Base-by-base conservation (phyloP, 805 yeast species). In the Lipomyces mesembrius region DNA sequence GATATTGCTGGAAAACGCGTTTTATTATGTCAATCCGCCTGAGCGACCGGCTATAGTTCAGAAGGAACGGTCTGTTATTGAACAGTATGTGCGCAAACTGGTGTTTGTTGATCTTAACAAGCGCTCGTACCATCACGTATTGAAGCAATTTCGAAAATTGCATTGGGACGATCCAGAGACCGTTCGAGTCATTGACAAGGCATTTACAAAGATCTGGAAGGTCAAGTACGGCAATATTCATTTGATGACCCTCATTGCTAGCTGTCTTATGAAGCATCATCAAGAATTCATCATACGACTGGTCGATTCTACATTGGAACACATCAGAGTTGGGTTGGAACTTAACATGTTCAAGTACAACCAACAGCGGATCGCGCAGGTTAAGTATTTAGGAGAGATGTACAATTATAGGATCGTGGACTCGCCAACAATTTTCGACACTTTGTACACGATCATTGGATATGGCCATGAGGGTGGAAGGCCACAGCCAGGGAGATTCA, bases 291-390 rank as follows among this genome's bases (percentile, higher is more conserved):
- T 79, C 12, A 76, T 83, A 2, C 73, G 74, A 29, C 83, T 86
- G 1, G 77, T 91, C 60, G 97, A 93, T 75, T 79, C 83, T 17
- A 62, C 88, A 1, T 70, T 89, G 17, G 97, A 92, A 73, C 80
- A 82, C n/a, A 81, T 90, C 17, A 80, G 83, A 9, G 73, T 86
- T 32, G 95, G 92, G 0, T 77, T 92, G 66, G 97, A 92, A 73
- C 71, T 80, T 4, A 85, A 87, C 68, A 85, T 86, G 71, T 88
- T 84, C 73, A 80, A 85, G 63, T 76, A 78, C 60, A 88, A 88
- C 72, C 83, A 92, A 74, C 78, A 78, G 14, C 79, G 96, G 65
- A 76, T 90, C 66, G 82, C 95, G 0, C 85, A 87, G 62, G 83
- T 85, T 6, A 84, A 81, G 72, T 88, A 86, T 71, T 70, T 93